Evolutionary conservation across 768 basidiomycete genomes (phyloP).

Genomic region (Gautieria morchelliformis): DNA sequence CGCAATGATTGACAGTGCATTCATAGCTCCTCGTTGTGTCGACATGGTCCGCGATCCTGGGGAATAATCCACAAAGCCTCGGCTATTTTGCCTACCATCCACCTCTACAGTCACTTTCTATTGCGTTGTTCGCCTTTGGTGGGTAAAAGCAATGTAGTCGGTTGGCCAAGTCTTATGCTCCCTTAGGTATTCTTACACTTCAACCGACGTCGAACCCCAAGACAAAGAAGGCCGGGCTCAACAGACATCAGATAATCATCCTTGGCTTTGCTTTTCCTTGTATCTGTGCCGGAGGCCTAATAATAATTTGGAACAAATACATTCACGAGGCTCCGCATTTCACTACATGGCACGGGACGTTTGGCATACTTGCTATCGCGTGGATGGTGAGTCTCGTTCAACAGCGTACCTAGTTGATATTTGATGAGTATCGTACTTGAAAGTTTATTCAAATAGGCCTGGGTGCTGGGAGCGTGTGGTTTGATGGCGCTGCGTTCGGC

Average conservation of each 20-base stretch:
- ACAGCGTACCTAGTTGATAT: background rate
- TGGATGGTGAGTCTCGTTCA: constrained; percentile 35
- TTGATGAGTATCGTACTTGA: background rate
- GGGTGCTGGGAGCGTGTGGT: constrained; percentile 76
- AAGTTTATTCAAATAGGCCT: constrained; percentile 42
- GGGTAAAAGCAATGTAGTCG: constrained; percentile 9
- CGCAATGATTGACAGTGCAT: constrained; percentile 9
- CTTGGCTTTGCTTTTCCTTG: constrained; percentile 45
- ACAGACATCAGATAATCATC: constrained; percentile 59
- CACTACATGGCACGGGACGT: constrained; percentile 65
- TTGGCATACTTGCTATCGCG: constrained; percentile 51
- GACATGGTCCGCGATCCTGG: constrained; percentile 20
- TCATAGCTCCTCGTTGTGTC: constrained; percentile 20
- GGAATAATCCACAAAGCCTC: constrained; percentile 24
- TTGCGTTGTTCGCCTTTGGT: constrained; percentile 58
- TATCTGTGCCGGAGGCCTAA: constrained; percentile 49
- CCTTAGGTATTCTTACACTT: constrained; percentile 59
- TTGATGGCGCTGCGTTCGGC: constrained; percentile 56
- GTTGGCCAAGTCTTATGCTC: background rate
- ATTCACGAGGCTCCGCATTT: constrained; percentile 45
- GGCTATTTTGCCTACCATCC: constrained; percentile 68
- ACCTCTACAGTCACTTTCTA: constrained; percentile 45
- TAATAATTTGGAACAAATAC: constrained; percentile 56
- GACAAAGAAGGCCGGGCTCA: constrained; percentile 57
- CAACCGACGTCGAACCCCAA: constrained; percentile 62